Conservation (phyloP, 1,284 basidiomycete species). For the Pseudozyma tsukubaensis region DNA sequence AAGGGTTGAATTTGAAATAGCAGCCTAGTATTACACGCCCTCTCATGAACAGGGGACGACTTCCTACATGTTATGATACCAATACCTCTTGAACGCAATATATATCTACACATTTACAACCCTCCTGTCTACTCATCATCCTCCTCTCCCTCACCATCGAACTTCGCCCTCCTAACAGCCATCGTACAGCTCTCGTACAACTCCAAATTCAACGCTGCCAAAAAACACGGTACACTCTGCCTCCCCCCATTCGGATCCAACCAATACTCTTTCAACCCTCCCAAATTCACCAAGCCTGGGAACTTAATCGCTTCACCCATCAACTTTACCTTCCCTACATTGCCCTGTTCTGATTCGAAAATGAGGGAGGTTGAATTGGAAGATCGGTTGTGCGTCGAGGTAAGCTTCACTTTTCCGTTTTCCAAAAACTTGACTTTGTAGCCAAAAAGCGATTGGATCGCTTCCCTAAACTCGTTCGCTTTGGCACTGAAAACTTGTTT, state of each 20-base stretch:
- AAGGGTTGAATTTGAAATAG: no score
- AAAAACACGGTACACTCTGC: conserved; percentile 72
- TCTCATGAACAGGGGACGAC: not conserved
- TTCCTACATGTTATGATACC: not conserved
- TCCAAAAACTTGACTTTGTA: conserved; percentile 85
- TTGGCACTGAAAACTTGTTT: conserved; percentile 79
- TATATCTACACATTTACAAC: not conserved
- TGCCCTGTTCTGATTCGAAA: conserved; percentile 70
- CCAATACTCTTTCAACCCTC: conserved; percentile 71
- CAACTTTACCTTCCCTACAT: conserved; percentile 72
- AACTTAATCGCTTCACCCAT: conserved; percentile 68
- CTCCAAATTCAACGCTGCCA: conserved; percentile 72
- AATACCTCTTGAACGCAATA: not conserved
- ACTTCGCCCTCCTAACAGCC: conserved; percentile 24
- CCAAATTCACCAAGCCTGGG: conserved; percentile 46
- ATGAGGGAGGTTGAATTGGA: conserved; percentile 71
- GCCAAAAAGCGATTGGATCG: conserved; percentile 82
- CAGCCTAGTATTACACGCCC: conserved; percentile 6
- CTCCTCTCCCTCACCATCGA: conserved; percentile 20
- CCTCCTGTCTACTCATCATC: conserved; percentile 6
- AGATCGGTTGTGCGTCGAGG: conserved; percentile 76
- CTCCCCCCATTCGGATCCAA: conserved; percentile 69
- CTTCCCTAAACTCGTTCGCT: conserved; percentile 82
- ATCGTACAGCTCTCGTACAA: conserved; percentile 68
- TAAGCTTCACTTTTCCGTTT: conserved; percentile 83